Percentiles rank a stretch among this genome's conserved stretches.
Conservation (phyloP, 768 basidiomycete genomes). For the Termitomyces eurrhizus region DNA sequence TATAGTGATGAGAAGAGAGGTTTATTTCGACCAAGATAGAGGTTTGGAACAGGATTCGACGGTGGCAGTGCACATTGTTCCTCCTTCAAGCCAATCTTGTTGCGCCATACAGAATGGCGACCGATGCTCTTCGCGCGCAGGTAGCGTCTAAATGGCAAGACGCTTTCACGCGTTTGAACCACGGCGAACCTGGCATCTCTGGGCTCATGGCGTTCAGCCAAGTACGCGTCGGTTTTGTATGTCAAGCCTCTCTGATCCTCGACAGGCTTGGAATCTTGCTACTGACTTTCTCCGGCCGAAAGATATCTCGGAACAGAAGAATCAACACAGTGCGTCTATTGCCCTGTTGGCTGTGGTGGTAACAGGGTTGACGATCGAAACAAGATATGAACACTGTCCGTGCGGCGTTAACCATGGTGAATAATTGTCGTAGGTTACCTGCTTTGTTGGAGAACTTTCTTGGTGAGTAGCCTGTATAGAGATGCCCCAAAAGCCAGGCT, state of each 20-base stretch:
- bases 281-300: constrained; percentile 52
- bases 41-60: neutral
- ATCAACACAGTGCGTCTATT: constrained; percentile 18
- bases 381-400: constrained; percentile 46
- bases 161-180: constrained; percentile 61
- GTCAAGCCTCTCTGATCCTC: neutral
- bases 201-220: constrained; percentile 64
- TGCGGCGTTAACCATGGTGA: constrained; percentile 55
- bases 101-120: constrained; percentile 39
- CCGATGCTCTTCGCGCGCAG: constrained; percentile 59
- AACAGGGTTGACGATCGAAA: neutral
- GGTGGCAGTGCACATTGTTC: constrained; percentile 5
- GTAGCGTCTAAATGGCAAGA: constrained; percentile 72
- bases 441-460: constrained; percentile 69
- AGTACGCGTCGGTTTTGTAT: constrained; percentile 28
- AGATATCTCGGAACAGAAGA: constrained; percentile 40
- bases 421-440: constrained; percentile 55
- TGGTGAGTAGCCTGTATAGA: constrained; percentile 38
- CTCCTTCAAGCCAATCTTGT: neutral
- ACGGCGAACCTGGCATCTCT: constrained; percentile 53
- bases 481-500: neutral
- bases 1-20: no score
- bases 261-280: constrained; percentile 58
- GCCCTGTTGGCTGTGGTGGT: neutral
- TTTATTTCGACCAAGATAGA: neutral